Evolutionary conservation across 2,329 filamentous ascomycete genomes (phyloP).

Genomic region (Phyllosticta paracitricarpa): DNA sequence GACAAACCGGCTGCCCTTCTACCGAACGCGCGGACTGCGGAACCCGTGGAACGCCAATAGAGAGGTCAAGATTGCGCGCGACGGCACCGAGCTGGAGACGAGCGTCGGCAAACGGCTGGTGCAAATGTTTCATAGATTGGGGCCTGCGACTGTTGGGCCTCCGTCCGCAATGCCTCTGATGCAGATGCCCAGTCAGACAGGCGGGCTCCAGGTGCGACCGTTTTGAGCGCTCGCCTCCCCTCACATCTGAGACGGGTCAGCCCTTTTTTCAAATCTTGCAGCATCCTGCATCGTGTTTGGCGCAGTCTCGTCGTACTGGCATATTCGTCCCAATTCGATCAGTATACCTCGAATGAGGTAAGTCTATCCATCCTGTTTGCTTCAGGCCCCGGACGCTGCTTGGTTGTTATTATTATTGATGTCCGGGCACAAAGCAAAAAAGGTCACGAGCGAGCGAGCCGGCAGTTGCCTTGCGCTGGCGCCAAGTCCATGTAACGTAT

Average conservation of each 20-base stretch:
- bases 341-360: not conserved
- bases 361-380: not conserved
- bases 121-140: conserved; percentile 59
- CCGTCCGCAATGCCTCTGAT: conserved; percentile 3
- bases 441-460: not conserved
- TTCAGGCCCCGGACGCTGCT: too few species aligned
- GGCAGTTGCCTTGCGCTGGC: not conserved
- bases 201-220: conserved; percentile 5
- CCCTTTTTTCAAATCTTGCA: not conserved
- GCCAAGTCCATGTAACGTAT: not conserved
- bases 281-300: not conserved
- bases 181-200: conserved; percentile 3
- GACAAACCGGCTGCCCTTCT: conserved; percentile 74
- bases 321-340: not conserved
- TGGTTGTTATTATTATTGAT: not conserved
- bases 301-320: not conserved
- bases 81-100: conserved; percentile 88
- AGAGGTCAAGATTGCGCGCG: conserved; percentile 90
- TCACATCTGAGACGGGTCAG: not conserved
- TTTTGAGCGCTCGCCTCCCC: not conserved
- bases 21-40: conserved; percentile 72
- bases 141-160: conserved; percentile 11
- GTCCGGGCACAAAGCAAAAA: not conserved
- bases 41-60: conserved; percentile 94
- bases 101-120: conserved; percentile 66